Conservation (phyloP, 2,329 filamentous ascomycete genomes). For the Hansfordia pulvinata region DNA sequence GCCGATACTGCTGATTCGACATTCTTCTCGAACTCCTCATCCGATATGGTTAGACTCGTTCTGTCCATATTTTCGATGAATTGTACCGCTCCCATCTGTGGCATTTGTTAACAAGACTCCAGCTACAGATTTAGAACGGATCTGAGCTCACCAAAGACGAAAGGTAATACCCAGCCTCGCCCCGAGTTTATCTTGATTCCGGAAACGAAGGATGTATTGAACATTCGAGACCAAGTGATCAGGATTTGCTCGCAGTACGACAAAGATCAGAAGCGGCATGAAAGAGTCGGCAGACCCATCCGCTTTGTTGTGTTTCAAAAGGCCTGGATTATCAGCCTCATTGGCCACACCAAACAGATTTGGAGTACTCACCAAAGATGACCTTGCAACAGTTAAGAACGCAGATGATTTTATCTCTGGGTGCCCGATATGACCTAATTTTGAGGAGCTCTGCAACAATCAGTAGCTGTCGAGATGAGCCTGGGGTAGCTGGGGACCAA, state of each 20-base stretch:
- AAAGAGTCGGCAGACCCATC: conserved; percentile 96
- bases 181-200: conserved; percentile 95
- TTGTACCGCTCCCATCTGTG: conserved; percentile 77
- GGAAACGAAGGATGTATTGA: conserved; percentile 92
- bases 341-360: not conserved
- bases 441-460: conserved; percentile 70
- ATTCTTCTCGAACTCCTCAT: conserved; percentile 89
- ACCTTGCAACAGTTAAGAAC: conserved; percentile 98
- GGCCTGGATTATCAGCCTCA: conserved; percentile 33
- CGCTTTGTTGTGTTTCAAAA: conserved; percentile 80
- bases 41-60: conserved; percentile 81
- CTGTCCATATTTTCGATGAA: conserved; percentile 96
- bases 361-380: conserved; percentile 61
- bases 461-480: conserved; percentile 4
- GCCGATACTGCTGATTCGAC: conserved; percentile 94
- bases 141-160: conserved; percentile 60
- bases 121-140: not conserved
- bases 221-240: conserved; percentile 95
- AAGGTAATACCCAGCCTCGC: conserved; percentile 97
- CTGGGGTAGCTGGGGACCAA: conserved; percentile 18
- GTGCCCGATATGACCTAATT: conserved; percentile 94
- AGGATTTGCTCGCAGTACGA: conserved; percentile 86
- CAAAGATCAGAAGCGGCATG: conserved; percentile 88
- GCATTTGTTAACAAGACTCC: conserved; percentile 1
- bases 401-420: conserved; percentile 95